Percentiles rank a stretch among this genome's conserved stretches.
These are phyloP conservation scores for Daldinia grandis DNA, from an alignment of 495 filamentous ascomycete genomes.

Conservation along the genomic window DNA sequence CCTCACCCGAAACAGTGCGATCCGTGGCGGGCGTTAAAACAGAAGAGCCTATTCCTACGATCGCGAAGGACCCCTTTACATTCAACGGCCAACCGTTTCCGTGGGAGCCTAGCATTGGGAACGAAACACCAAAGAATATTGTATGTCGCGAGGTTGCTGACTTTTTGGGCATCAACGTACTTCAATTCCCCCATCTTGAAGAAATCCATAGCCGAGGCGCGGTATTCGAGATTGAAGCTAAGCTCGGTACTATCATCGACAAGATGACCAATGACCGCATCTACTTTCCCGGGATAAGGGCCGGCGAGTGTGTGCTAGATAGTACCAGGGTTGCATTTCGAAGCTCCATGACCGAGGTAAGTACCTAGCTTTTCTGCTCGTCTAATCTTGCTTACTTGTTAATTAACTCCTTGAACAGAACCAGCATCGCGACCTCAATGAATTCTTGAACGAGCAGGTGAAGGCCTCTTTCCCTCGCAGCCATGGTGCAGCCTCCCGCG, in stretches of 20 bases:
- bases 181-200: constrained; percentile 63
- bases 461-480: constrained; percentile 58
- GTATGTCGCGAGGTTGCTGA: constrained; percentile 73
- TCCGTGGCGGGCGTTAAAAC: constrained; percentile 37
- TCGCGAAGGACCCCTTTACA: constrained; percentile 19
- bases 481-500: constrained; percentile 53
- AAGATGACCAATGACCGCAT: constrained; percentile 73
- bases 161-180: constrained; percentile 75
- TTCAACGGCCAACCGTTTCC: constrained; percentile 52
- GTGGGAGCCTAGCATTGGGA: constrained; percentile 80
- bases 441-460: constrained; percentile 79
- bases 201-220: constrained; percentile 64
- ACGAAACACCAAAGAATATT: constrained; percentile 70
- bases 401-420: constrained; percentile 52
- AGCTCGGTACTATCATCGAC: constrained; percentile 82
- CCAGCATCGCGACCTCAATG: constrained; percentile 81
- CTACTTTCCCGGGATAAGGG: constrained; percentile 63
- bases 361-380: constrained; percentile 37
- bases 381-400: constrained; percentile 4
- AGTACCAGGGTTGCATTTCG: constrained; percentile 66
- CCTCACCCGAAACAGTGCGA: constrained; percentile 57
- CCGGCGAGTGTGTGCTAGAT: constrained; percentile 70
- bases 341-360: constrained; percentile 86
- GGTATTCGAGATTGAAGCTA: constrained; percentile 92
- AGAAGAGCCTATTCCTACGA: constrained; percentile 31